phyloP scores from a whole-genome alignment of 2,329 filamentous ascomycete species.

The Fusarium luffae region DNA sequence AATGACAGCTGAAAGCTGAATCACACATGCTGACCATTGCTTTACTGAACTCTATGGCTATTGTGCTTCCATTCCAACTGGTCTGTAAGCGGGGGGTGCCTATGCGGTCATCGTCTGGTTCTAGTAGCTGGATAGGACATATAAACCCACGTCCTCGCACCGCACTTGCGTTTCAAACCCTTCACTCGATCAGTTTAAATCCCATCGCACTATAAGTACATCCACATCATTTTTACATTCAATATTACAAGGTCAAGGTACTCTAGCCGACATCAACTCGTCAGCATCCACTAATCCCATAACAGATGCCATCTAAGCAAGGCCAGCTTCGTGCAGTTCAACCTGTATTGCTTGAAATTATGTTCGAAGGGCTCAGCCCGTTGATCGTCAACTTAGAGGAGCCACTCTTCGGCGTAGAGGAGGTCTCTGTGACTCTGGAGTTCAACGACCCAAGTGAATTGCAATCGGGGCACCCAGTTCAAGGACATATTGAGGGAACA shows the following conservation, averaged over 20 bases:
- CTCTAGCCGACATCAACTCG: fast-evolving
- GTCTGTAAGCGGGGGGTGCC: too few species aligned
- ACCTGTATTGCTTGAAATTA: fast-evolving
- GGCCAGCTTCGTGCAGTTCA: neutral
- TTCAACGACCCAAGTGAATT: neutral
- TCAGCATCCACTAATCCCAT: neutral
- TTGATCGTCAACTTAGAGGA: fast-evolving
- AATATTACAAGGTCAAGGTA: neutral
- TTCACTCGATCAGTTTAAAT: neutral
- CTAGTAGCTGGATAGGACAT: neutral
- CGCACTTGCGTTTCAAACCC: fast-evolving
- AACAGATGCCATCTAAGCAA: neutral
- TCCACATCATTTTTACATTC: neutral
- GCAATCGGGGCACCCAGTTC: neutral
- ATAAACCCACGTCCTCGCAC: neutral
- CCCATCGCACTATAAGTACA: too few species aligned
- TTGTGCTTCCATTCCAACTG: too few species aligned
- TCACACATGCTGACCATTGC: neutral
- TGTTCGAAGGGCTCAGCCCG: fast-evolving
- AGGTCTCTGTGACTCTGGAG: neutral
- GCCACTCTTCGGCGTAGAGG: fast-evolving
- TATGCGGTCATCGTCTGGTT: too few species aligned
- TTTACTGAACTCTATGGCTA: neutral
- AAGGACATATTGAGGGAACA: neutral
- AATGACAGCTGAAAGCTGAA: neutral